phyloP scores from a whole-genome alignment of 2,329 filamentous ascomycete genomes.

The Nemania sp. region DNA sequence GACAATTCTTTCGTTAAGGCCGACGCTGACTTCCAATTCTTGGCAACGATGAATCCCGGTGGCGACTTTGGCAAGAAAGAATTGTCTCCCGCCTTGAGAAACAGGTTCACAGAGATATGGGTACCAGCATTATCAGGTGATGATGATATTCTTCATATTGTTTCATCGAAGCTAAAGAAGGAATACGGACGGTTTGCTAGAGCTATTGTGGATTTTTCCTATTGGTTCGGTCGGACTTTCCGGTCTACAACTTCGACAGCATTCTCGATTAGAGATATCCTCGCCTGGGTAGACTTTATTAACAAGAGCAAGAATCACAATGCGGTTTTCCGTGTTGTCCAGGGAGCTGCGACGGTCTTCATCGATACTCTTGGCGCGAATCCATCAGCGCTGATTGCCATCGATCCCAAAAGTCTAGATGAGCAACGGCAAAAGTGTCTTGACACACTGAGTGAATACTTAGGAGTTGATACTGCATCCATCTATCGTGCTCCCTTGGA shows the following conservation, averaged over 20 bases:
- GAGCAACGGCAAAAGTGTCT: constrained; percentile 75
- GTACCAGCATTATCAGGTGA: constrained; percentile 84
- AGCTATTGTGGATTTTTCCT: constrained; percentile 81
- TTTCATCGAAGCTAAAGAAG: constrained; percentile 70
- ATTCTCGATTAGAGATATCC: constrained; percentile 88
- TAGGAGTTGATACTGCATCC: constrained; percentile 62
- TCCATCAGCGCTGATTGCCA: constrained; percentile 81
- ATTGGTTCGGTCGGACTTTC: constrained; percentile 88
- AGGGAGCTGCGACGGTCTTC: constrained; percentile 93
- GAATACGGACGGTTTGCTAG: constrained; percentile 61
- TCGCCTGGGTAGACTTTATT: constrained; percentile 92
- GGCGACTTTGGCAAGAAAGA: constrained; percentile 99
- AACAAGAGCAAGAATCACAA: constrained; percentile 64
- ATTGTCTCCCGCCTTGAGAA: constrained; percentile 89
- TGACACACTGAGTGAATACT: constrained; percentile 67
- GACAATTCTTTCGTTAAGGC: constrained; percentile 80
- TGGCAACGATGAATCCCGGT: constrained; percentile 98
- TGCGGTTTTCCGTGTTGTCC: constrained; percentile 58
- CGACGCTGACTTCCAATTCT: constrained; percentile 83
- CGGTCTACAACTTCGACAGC: constrained; percentile 72
- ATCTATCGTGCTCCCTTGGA: constrained; percentile 68
- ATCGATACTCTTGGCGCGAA: constrained; percentile 95
- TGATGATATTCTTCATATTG: constrained; percentile 86
- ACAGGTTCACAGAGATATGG: constrained; percentile 99
- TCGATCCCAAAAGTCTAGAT: constrained; percentile 69